Evolutionary conservation across 116 monocot species (phyloP), one percentile per base, ranked within the genome.

Genomic region (Dioscorea cayenensis): DNA sequence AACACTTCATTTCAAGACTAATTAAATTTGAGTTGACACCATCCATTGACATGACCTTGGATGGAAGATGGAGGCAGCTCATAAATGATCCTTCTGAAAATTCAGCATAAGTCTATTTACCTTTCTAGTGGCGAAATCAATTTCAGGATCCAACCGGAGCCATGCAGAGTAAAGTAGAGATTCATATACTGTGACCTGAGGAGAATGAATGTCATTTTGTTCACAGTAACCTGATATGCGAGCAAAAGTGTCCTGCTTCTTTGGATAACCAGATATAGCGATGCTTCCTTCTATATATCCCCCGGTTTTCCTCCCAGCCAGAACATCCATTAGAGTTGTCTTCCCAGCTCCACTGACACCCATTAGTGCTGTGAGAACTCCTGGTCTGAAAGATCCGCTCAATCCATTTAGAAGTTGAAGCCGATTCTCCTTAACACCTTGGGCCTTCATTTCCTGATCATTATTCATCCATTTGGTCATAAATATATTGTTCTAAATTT

Each of bases 261-360:
- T 94, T 9, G 91, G 91, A 64, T 88, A 90, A 4, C 91, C 94
- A 51, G 85, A 85, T 71, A 90, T 81, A 11, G 59, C 65, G 62
- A 94, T 90, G 36, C 71, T 68, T 68, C 94, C 94, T 23, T 94
- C 94, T 14, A 94, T 81, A 60, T 88, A 86, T 60, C 94, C 94
- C 0, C 94, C 94, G 1, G 91, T 94, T 74, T 94, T 94, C 55
- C 94, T 81, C 21, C 94, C 94, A 28, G 94, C 88, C 14, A 94
- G 77, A 10, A 91, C 91, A 82, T 94, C 94, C 94, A 94, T 88
- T 21, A 94, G 79, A 51, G 94, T 94, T 12, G 94, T 94, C 77
- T 94, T 94, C 43, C 94, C 94, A 11, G 94, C 94, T 59, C 94
- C 94, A 74, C 88, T 94, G 7, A 94, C 91, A 21, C 94, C 94